These are phyloP conservation scores for Saturnispora sanitii DNA, from an alignment of 805 yeast genomes.

Conservation along the genomic window DNA sequence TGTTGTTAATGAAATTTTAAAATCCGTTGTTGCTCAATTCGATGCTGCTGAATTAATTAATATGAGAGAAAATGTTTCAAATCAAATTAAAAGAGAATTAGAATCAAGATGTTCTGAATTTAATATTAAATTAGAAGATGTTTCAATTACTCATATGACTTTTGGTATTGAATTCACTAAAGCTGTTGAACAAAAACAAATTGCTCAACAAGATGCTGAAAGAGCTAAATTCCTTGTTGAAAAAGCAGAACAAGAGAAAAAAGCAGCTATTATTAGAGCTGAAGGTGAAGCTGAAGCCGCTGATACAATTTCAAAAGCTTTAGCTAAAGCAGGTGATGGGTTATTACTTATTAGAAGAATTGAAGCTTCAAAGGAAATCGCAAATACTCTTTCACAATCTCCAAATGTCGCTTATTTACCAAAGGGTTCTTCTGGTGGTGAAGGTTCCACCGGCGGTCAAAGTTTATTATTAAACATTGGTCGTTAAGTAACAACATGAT, in stretches of 20 bases:
- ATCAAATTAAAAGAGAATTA: constrained; percentile 79
- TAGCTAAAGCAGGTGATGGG: constrained; percentile 93
- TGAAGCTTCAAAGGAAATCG: constrained; percentile 95
- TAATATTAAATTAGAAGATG: constrained; percentile 88
- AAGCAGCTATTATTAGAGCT: constrained; percentile 90
- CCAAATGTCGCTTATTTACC: constrained; percentile 89
- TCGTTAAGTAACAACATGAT: constrained; percentile 31
- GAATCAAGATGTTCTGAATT: constrained; percentile 78
- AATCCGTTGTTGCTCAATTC: constrained; percentile 95
- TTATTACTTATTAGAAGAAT: constrained; percentile 85
- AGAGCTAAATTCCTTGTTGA: constrained; percentile 89
- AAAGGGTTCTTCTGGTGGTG: constrained; percentile 32
- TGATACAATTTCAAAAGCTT: constrained; percentile 85
- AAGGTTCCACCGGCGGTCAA: constrained; percentile 35
- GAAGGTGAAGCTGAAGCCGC: constrained; percentile 99
- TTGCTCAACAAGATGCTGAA: constrained; percentile 99
- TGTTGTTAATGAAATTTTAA: constrained; percentile 95
- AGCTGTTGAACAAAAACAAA: constrained; percentile 97
- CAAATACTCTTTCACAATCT: constrained; percentile 72
- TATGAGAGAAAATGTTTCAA: constrained; percentile 90
- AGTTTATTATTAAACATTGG: constrained; percentile 60
- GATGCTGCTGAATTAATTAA: constrained; percentile 97
- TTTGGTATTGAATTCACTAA: constrained; percentile 95
- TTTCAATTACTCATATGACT: constrained; percentile 94
- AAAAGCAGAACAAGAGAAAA: constrained; percentile 94